Percentiles rank a stretch among this genome's conserved stretches.
phyloP scores from a whole-genome alignment of 495 filamentous ascomycete genomes.

The Tirmania nivea region DNA sequence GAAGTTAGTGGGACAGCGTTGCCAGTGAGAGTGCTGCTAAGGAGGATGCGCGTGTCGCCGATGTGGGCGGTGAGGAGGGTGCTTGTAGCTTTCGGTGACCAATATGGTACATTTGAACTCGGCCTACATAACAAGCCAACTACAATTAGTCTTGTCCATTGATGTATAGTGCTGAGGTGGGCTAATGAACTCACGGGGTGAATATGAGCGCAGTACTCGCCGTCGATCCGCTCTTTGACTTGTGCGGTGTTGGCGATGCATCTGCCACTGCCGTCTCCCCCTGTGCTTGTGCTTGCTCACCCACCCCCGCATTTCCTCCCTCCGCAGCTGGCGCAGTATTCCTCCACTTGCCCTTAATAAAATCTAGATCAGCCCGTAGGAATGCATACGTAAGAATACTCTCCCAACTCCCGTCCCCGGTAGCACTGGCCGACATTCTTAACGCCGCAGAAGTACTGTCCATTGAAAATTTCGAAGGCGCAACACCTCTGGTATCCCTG shows the following conservation, averaged over 20 bases:
- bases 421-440: not conserved
- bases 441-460: constrained; percentile 11
- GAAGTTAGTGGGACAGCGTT: constrained; percentile 57
- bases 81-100: constrained; percentile 68
- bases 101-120: constrained; percentile 44
- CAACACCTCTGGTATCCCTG: not conserved
- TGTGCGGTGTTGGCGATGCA: constrained; percentile 36
- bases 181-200: constrained; percentile 37
- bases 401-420: constrained; percentile 28
- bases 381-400: constrained; percentile 71
- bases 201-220: constrained; percentile 75
- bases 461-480: constrained; percentile 1
- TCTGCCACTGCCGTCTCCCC: too few relatives aligned
- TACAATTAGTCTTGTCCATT: too few relatives aligned
- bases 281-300: too few relatives aligned
- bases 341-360: constrained; percentile 33
- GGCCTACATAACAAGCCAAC: not conserved
- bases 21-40: constrained; percentile 63
- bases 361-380: constrained; percentile 76
- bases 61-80: constrained; percentile 78
- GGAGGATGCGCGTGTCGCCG: constrained; percentile 73
- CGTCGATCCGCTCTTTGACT: constrained; percentile 59
- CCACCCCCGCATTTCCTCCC: too few relatives aligned
- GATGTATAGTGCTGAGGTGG: too few relatives aligned
- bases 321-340: too few relatives aligned